Percentiles rank a stretch among this genome's conserved stretches.
Evolutionary conservation across 2,329 filamentous ascomycete genomes (phyloP).

Genomic region (Byssothecium circinans): DNA sequence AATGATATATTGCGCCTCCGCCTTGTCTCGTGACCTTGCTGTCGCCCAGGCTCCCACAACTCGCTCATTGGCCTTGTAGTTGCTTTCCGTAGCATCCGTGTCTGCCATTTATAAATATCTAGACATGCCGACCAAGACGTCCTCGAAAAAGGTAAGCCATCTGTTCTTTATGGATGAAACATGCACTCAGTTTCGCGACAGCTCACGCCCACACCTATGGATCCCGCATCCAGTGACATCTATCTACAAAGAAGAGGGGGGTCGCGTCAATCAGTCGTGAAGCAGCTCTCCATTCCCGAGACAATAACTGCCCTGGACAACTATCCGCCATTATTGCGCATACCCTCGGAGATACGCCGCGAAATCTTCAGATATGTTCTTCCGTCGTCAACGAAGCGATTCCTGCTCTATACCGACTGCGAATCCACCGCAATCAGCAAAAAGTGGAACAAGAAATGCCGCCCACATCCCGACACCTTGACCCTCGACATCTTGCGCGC

Average conservation of each 20-base stretch:
- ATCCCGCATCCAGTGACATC: constrained; percentile 28
- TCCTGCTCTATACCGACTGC: constrained; percentile 51
- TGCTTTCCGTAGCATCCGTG: background rate
- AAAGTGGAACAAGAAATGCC: constrained; percentile 40
- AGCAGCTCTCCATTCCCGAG: constrained; percentile 41
- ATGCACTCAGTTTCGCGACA: constrained; percentile 23
- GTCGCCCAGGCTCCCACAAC: background rate
- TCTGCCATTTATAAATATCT: constrained; percentile 5
- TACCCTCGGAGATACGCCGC: constrained; percentile 43
- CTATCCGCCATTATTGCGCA: constrained; percentile 41
- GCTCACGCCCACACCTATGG: constrained; percentile 31
- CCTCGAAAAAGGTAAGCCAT: constrained; percentile 37
- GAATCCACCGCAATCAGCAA: constrained; percentile 43
- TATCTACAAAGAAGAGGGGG: constrained; percentile 25
- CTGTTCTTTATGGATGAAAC: constrained; percentile 6
- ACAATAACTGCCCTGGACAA: constrained; percentile 41
- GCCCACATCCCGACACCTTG: constrained; percentile 38
- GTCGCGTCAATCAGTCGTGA: constrained; percentile 36
- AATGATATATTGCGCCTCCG: constrained; percentile 2
- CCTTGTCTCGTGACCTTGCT: constrained; percentile 8
- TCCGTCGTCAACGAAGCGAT: constrained; percentile 45
- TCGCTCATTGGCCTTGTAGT: constrained; percentile 6
- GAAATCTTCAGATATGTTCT: constrained; percentile 44
- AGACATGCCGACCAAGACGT: constrained; percentile 39
- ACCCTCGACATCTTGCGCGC: constrained; percentile 41